These are phyloP conservation scores for Hyphopichia burtonii DNA, from an alignment of 1,139 yeast species.

Conservation along the genomic window DNA sequence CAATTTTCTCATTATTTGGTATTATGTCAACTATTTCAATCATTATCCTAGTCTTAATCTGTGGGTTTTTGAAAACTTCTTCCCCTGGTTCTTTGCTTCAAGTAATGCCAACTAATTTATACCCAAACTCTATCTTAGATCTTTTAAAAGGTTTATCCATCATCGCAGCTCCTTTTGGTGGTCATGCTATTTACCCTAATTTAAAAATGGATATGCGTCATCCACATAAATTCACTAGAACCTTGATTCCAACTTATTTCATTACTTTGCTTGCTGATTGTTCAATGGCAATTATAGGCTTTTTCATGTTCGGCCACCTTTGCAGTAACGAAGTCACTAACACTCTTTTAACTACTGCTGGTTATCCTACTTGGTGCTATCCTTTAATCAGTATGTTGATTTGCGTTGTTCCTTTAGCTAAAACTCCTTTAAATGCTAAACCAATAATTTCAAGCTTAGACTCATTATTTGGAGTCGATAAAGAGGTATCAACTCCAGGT, in stretches of 20 bases:
- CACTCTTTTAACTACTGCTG: constrained; percentile 64
- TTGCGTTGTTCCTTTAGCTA: constrained; percentile 82
- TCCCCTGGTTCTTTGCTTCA: constrained; percentile 44
- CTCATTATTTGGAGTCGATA: constrained; percentile 22
- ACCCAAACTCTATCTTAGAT: constrained; percentile 43
- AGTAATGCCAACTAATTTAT: constrained; percentile 46
- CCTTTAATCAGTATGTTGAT: constrained; percentile 66
- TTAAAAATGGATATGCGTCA: constrained; percentile 58
- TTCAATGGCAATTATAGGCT: constrained; percentile 77
- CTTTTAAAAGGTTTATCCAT: constrained; percentile 54
- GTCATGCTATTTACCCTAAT: constrained; percentile 62
- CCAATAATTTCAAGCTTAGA: constrained; percentile 75
- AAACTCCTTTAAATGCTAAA: constrained; percentile 82
- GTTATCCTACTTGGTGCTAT: constrained; percentile 70
- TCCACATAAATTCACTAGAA: constrained; percentile 44
- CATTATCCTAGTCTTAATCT: constrained; percentile 36
- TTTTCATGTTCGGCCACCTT: constrained; percentile 77
- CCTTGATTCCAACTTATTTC: constrained; percentile 46
- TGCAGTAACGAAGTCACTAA: constrained; percentile 85
- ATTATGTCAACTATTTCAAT: constrained; percentile 46
- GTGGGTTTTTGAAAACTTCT: constrained; percentile 38
- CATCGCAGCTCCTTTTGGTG: constrained; percentile 62
- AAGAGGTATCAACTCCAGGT: background rate
- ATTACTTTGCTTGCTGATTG: constrained; percentile 72
- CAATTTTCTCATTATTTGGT: constrained; percentile 45